phyloP scores from a whole-genome alignment of 2,329 filamentous ascomycete genomes.

The Alternaria ethzedia region DNA sequence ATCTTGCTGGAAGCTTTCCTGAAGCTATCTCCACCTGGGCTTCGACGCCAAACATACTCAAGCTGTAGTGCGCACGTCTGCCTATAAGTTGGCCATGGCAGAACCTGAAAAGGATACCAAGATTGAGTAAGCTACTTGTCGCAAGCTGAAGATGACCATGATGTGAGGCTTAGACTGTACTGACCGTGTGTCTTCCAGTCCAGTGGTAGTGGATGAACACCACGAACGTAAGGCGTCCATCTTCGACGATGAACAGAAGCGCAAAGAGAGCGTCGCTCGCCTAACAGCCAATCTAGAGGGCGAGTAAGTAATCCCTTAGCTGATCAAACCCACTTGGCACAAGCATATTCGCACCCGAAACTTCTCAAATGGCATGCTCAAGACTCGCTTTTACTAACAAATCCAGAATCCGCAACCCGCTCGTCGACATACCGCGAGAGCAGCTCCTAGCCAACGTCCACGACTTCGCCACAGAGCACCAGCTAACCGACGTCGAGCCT shows the following conservation, averaged over 20 bases:
- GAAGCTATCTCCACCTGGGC: not conserved
- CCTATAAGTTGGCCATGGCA: constrained; percentile 1
- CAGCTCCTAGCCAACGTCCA: constrained; percentile 64
- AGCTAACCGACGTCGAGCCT: constrained; percentile 63
- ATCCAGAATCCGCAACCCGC: constrained; percentile 61
- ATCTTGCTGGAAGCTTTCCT: not conserved
- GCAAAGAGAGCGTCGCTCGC: constrained; percentile 29
- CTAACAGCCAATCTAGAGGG: constrained; percentile 39
- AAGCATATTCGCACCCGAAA: not conserved
- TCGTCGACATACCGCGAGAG: constrained; percentile 61
- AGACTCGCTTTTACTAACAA: constrained; percentile 5
- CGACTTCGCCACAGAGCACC: constrained; percentile 65
- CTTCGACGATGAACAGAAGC: constrained; percentile 30
- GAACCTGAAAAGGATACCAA: constrained; percentile 26
- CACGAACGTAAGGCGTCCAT: constrained; percentile 31
- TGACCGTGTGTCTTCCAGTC: constrained; percentile 17
- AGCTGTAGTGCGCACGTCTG: not conserved
- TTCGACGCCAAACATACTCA: not conserved
- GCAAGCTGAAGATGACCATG: not conserved
- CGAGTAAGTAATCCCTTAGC: constrained; percentile 33
- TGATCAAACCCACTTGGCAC: not conserved
- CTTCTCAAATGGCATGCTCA: not conserved
- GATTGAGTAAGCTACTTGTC: constrained; percentile 19
- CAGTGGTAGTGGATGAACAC: constrained; percentile 16
- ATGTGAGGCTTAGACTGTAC: not conserved